Evolutionary conservation across 345 rosid species (phyloP).

Genomic region (Brassica cretica): DNA sequence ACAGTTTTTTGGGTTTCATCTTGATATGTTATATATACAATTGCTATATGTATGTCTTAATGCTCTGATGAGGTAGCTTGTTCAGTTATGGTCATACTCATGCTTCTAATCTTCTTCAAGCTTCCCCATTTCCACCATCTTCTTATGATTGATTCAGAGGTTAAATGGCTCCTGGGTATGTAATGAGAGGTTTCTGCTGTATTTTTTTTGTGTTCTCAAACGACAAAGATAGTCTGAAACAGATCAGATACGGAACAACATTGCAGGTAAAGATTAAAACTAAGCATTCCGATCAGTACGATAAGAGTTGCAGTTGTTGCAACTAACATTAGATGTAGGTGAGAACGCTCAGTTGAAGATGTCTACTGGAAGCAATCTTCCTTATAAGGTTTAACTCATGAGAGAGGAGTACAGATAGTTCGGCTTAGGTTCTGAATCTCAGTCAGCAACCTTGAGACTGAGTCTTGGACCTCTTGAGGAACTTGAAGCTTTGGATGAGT

Average conservation of each 20-base stretch:
- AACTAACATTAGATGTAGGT: neutral
- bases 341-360: neutral
- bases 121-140: conserved; percentile 24
- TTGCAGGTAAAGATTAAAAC: neutral
- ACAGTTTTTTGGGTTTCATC: conserved; percentile 15
- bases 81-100: conserved; percentile 4
- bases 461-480: conserved; percentile 58
- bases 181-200: conserved; percentile 53
- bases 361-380: conserved; percentile 15
- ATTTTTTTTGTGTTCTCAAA: neutral
- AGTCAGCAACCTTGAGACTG: conserved; percentile 50
- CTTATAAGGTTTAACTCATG: conserved; percentile 16
- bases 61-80: conserved; percentile 10
- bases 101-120: neutral
- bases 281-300: neutral
- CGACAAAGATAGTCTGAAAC: neutral
- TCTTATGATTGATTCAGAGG: conserved; percentile 51
- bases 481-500: conserved; percentile 50
- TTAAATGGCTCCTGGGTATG: conserved; percentile 97
- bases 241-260: neutral
- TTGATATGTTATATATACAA: neutral
- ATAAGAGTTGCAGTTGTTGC: neutral
- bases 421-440: conserved; percentile 58
- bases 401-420: conserved; percentile 40
- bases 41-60: neutral